Evolutionary conservation across 192 early-diverging fungal species (phyloP).

Genomic region (Coemansia sp.): DNA sequence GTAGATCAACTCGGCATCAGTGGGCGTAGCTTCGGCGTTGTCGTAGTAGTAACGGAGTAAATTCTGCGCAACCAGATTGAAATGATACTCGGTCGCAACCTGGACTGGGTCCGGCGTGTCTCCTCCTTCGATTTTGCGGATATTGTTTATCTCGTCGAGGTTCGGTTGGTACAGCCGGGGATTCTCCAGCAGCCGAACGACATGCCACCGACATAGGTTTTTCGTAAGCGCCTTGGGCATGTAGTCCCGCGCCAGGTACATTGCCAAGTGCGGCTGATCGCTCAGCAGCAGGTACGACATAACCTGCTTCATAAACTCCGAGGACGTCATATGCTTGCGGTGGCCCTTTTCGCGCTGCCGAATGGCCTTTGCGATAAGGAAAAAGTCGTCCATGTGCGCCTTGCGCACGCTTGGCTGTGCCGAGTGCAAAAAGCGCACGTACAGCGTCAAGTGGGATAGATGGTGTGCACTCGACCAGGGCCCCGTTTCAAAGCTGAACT

Average conservation of each 20-base stretch:
- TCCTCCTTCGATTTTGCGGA: background rate
- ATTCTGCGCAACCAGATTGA: slow-evolving; percentile 11
- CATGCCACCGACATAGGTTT: slow-evolving; percentile 20
- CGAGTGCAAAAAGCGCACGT: slow-evolving; percentile 16
- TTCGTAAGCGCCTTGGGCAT: slow-evolving; percentile 5
- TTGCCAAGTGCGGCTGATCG: slow-evolving; percentile 19
- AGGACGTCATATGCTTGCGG: background rate
- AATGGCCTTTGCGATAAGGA: slow-evolving; percentile 43
- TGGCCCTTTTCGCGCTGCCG: slow-evolving; percentile 27
- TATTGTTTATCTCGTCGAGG: background rate
- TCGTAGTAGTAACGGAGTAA: slow-evolving; percentile 24
- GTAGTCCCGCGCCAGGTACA: slow-evolving; percentile 13
- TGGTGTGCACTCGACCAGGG: too few species aligned
- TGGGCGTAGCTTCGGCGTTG: background rate
- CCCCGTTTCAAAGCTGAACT: slow-evolving; percentile 27
- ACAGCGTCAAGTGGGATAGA: slow-evolving; percentile 24
- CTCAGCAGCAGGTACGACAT: slow-evolving; percentile 24
- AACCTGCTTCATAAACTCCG: slow-evolving; percentile 7
- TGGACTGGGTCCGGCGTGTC: background rate
- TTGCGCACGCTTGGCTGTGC: background rate
- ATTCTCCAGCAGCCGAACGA: slow-evolving; percentile 12
- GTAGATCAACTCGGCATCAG: slow-evolving; percentile 23
- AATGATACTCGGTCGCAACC: slow-evolving; percentile 15
- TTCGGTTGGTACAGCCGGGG: background rate
- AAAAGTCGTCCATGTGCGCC: slow-evolving; percentile 39